Conservation (phyloP, 352 stramenopile genomes). For the Pythium utonaiense region DNA sequence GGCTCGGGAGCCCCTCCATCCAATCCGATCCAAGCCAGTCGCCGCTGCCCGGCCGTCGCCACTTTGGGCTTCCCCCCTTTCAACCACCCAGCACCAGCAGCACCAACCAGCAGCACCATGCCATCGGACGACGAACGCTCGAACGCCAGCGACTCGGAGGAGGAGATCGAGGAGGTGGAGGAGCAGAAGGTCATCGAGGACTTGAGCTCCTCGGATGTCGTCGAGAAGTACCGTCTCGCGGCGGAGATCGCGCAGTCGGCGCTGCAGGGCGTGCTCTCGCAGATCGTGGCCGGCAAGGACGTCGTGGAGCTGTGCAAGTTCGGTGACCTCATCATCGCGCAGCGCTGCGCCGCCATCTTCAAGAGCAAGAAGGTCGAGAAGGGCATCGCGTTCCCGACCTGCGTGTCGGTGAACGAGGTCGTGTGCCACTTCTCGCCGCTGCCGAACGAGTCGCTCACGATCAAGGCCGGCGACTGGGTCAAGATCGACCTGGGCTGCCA, state of each 20-base stretch:
- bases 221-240: constrained; percentile 97
- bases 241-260: constrained; percentile 98
- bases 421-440: constrained; percentile 99
- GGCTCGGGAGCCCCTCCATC: background rate
- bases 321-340: constrained; percentile 79
- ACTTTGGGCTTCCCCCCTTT: constrained; percentile 3
- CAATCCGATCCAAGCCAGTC: constrained; percentile 2
- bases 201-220: constrained; percentile 90
- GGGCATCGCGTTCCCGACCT: constrained; percentile 99
- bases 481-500: constrained; percentile 98
- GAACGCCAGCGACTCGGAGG: constrained; percentile 64
- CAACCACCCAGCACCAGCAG: constrained; percentile 2
- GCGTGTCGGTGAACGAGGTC: constrained; percentile 98
- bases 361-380: constrained; percentile 98
- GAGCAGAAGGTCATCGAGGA: constrained; percentile 74
- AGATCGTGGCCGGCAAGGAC: constrained; percentile 92
- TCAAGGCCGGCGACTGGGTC: constrained; percentile 86
- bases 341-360: constrained; percentile 91
- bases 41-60: background rate
- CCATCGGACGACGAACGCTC: constrained; percentile 53
- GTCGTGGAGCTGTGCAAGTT: constrained; percentile 96
- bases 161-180: constrained; percentile 62
- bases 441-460: constrained; percentile 66
- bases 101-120: constrained; percentile 22
- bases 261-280: constrained; percentile 92